These are phyloP conservation scores for Helianthus tuberosus DNA, from an alignment of 129 eudicot species.

Conservation along the genomic window DNA sequence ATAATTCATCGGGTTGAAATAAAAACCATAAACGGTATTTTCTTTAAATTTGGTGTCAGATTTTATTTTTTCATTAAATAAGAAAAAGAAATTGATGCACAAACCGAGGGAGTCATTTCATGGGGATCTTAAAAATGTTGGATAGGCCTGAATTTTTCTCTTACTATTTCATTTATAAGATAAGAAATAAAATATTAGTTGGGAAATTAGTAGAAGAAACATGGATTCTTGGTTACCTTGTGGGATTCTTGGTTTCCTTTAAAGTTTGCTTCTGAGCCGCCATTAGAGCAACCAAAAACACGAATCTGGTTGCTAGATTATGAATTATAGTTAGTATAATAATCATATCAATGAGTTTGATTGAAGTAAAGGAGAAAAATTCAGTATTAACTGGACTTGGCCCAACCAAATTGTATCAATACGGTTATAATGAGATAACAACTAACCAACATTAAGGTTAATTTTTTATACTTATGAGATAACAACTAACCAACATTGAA, in stretches of 20 bases:
- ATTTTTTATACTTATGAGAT: too few species aligned
- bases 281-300: constrained; percentile 79
- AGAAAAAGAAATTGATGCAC: too few species aligned
- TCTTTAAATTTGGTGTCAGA: too few species aligned
- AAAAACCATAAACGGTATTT: too few species aligned
- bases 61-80: constrained; percentile 2
- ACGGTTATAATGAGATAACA: too few species aligned
- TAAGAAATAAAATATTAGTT: neutral
- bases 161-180: constrained; percentile 28
- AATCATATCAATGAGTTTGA: too few species aligned
- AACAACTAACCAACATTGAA: too few species aligned
- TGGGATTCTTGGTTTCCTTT: constrained; percentile 94
- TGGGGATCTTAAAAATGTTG: constrained; percentile 65
- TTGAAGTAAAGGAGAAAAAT: too few species aligned
- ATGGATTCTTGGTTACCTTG: constrained; percentile 50
- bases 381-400: too few species aligned
- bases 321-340: neutral
- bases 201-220: neutral
- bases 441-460: too few species aligned
- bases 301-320: constrained; percentile 79
- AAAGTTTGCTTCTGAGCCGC: constrained; percentile 82
- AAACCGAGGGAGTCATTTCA: neutral
- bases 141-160: constrained; percentile 75
- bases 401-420: too few species aligned
- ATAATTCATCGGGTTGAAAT: too few species aligned